Conservation (phyloP, 169 alveolate genomes). For the Babesia bovis region DNA sequence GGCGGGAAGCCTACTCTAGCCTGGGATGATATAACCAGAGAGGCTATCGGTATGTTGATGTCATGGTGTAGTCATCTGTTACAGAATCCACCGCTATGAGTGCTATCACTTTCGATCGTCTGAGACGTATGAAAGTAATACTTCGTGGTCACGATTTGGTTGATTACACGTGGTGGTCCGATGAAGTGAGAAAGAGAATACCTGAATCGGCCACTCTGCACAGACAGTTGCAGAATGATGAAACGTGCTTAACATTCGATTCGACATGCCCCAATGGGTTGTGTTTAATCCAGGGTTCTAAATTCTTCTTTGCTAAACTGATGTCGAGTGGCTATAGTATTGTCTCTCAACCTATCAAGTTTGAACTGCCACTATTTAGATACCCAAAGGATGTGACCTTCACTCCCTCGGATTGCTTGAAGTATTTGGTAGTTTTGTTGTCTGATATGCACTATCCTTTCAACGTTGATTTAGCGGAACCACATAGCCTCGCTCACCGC, state of each 20-base stretch:
- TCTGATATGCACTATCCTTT: conserved; percentile 84
- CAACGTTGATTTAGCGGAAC: conserved; percentile 68
- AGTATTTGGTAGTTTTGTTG: conserved; percentile 76
- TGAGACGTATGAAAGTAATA: conserved; percentile 71
- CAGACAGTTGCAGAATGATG: conserved; percentile 49
- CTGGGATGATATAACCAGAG: conserved; percentile 66
- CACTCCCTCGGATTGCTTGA: conserved; percentile 78
- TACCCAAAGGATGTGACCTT: conserved; percentile 78
- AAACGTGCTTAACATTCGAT: conserved; percentile 45
- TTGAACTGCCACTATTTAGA: conserved; percentile 22
- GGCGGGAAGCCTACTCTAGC: conserved; percentile 19
- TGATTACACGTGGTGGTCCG: conserved; percentile 77
- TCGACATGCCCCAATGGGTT: conserved; percentile 67
- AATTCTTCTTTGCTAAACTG: conserved; percentile 66
- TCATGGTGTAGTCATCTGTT: not conserved
- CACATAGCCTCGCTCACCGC: conserved; percentile 49
- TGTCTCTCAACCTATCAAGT: not conserved
- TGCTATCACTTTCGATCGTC: conserved; percentile 68
- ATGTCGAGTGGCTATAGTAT: conserved; percentile 39
- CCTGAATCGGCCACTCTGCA: conserved; percentile 63
- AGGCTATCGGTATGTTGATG: conserved; percentile 57
- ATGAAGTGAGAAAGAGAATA: conserved; percentile 54
- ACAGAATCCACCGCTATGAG: conserved; percentile 79
- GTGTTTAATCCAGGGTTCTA: conserved; percentile 68
- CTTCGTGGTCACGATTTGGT: conserved; percentile 74